Conservation (phyloP, 2,329 filamentous ascomycete species). For the Colletotrichum caudatum region DNA sequence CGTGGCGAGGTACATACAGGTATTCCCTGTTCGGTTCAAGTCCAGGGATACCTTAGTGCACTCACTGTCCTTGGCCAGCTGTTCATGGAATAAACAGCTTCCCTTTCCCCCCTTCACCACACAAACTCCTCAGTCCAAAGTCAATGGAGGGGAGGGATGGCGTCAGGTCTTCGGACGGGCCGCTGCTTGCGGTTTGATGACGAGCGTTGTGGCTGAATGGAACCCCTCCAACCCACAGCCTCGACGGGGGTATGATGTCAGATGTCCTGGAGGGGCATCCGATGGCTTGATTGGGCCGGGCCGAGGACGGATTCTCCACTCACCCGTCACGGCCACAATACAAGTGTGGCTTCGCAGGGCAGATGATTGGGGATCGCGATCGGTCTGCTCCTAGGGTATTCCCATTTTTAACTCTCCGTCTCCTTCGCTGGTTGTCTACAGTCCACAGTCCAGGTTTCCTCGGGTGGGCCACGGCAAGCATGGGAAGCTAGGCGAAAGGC, state of each 20-base stretch:
- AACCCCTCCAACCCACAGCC: background rate
- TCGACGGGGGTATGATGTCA: slow-evolving; percentile 33
- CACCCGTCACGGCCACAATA: slow-evolving; percentile 24
- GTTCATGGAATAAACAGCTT: background rate
- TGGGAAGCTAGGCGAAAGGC: slow-evolving; percentile 15
- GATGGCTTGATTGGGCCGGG: slow-evolving; percentile 26
- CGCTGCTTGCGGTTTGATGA: slow-evolving; percentile 39
- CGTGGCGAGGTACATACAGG: slow-evolving; percentile 27
- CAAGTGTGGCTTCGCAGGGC: slow-evolving; percentile 34
- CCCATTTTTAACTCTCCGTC: slow-evolving; percentile 1
- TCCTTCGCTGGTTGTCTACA: background rate
- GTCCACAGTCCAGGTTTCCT: background rate
- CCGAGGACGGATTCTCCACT: slow-evolving; percentile 16
- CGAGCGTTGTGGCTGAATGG: slow-evolving; percentile 39
- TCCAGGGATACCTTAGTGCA: background rate
- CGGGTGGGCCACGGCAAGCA: slow-evolving; percentile 19
- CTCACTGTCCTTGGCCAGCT: slow-evolving; percentile 1
- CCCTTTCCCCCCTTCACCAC: background rate
- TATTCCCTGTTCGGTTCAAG: slow-evolving; percentile 1
- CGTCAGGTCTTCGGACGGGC: slow-evolving; percentile 33
- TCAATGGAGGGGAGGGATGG: slow-evolving; percentile 17
- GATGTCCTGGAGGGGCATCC: slow-evolving; percentile 18
- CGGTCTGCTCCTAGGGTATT: slow-evolving; percentile 19
- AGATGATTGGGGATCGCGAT: slow-evolving; percentile 24
- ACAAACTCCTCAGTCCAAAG: background rate